Evolutionary conservation across 2,329 filamentous ascomycete genomes (phyloP), one percentile per base, ranked within the genome.

Genomic region (Aureobasidium mangrovei): DNA sequence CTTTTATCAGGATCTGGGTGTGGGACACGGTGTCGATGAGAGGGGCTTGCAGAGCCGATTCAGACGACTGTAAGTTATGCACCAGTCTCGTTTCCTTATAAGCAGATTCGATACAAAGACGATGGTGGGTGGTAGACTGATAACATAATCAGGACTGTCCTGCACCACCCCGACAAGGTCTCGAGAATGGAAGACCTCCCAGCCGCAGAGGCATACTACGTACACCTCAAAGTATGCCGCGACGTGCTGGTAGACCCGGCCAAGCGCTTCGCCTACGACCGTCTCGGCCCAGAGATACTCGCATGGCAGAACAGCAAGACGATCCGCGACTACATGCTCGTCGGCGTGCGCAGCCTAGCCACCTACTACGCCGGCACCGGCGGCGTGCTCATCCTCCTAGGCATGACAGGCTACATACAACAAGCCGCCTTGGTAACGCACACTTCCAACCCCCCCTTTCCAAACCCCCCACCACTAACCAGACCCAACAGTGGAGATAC

Each of bases 111-210:
- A 29, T 18, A 33, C 18, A 7, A n/a, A 12, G 26, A 38, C 7
- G 10, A 39, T 26, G 12, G 32, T 31, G 32, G 18, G 42, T 24
- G 24, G 7, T n/a, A 18, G 18, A 18, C 18, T 18, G 18, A 18
- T 18, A 42, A 52, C 4, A 53, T 18, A 9, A 27, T n/a, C 36
- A 67, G 64, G 12, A 80, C 80, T 0, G 72, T 81, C 2, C 74
- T 76, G 55, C 78, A 77, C 60, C 93, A 98, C 70, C 93, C 93
- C 0, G 93, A 98, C 74, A 97, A 98, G 72, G 70, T 82, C 32
- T 61, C 72, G 60, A 61, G 68, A 0, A 59, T 68, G 27, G 66
- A 69, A 41, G 68, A 67, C 49, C 68, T 69, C 12, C 69, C 70
- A 40, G 63, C 59, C 3, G 63, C 69, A 10, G 75, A 79, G 54